phyloP scores from a whole-genome alignment of 2,329 filamentous ascomycete species.

The Penicillium olsonii region DNA sequence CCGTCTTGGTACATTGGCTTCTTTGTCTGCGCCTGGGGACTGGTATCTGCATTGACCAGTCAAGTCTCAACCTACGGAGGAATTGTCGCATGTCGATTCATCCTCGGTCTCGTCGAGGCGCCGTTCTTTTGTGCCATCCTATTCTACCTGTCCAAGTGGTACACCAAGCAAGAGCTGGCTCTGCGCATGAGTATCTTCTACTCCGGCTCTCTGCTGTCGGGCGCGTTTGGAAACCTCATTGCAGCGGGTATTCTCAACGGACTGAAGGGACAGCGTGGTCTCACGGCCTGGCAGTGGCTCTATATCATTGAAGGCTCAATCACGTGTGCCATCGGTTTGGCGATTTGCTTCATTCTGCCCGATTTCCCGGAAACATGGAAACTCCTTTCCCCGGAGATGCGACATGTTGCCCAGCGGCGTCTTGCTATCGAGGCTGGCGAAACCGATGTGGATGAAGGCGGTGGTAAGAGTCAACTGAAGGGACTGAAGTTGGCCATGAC shows the following conservation, averaged over 20 bases:
- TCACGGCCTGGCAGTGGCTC: conserved; percentile 46
- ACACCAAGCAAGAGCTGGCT: conserved; percentile 55
- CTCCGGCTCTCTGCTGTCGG: conserved; percentile 51
- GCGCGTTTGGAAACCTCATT: conserved; percentile 56
- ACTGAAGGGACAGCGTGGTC: conserved; percentile 35
- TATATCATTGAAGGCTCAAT: conserved; percentile 45
- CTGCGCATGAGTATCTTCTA: conserved; percentile 56
- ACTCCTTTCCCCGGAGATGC: conserved; percentile 46
- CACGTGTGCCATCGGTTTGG: conserved; percentile 36
- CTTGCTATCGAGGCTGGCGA: conserved; percentile 54
- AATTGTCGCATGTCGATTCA: conserved; percentile 48
- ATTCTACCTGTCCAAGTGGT: conserved; percentile 55
- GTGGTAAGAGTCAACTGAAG: conserved; percentile 49
- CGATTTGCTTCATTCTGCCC: conserved; percentile 39
- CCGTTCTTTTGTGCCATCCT: conserved; percentile 50
- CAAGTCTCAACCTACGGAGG: conserved; percentile 45
- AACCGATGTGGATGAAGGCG: conserved; percentile 51
- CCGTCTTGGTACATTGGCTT: conserved; percentile 48
- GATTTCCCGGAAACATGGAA: conserved; percentile 52
- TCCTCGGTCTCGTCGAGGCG: conserved; percentile 51
- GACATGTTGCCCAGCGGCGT: conserved; percentile 48
- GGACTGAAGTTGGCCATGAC: conserved; percentile 55
- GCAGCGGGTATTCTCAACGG: conserved; percentile 53
- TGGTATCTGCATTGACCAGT: conserved; percentile 48
- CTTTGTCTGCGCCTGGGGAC: conserved; percentile 49